A percentile compares a stretch with the other conserved stretches of the same genome.
Evolutionary conservation across 2,329 filamentous ascomycete genomes (phyloP).

Genomic region (Mycosphaerella sp.): DNA sequence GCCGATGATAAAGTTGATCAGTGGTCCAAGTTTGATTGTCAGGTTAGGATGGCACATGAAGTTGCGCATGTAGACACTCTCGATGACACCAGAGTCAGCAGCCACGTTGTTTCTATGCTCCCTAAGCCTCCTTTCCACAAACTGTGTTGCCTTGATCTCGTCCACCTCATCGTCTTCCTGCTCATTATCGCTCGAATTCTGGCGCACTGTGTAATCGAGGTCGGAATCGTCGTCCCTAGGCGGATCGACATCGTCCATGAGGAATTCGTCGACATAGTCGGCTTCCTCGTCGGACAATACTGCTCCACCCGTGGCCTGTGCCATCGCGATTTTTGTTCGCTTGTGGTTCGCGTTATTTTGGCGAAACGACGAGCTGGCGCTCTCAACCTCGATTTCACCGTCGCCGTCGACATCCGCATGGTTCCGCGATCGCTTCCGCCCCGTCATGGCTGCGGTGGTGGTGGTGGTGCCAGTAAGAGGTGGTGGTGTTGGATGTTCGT

Average conservation of each 20-base stretch:
- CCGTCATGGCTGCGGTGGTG: slow-evolving; percentile 16
- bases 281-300: slow-evolving; percentile 29
- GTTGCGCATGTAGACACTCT: slow-evolving; percentile 79
- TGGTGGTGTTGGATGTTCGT: not conserved
- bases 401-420: slow-evolving; percentile 22
- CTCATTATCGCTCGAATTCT: slow-evolving; percentile 21
- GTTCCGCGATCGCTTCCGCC: slow-evolving; percentile 26
- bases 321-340: slow-evolving; percentile 29
- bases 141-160: slow-evolving; percentile 29
- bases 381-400: slow-evolving; percentile 25
- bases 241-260: slow-evolving; percentile 1
- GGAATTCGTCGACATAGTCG: slow-evolving; percentile 24
- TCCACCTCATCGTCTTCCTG: slow-evolving; percentile 28
- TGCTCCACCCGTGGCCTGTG: slow-evolving; percentile 26
- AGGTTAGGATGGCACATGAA: slow-evolving; percentile 94
- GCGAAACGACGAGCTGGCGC: slow-evolving; percentile 29
- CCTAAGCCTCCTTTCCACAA: slow-evolving; percentile 28
- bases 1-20: slow-evolving; percentile 97
- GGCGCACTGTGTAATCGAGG: slow-evolving; percentile 17
- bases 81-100: slow-evolving; percentile 79
- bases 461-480: not conserved
- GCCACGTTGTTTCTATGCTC: slow-evolving; percentile 56
- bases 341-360: slow-evolving; percentile 23
- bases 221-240: slow-evolving; percentile 18
- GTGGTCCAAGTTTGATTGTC: slow-evolving; percentile 75